Conservation (phyloP, 306 rosid species). For the Gynostemma pentaphyllum region DNA sequence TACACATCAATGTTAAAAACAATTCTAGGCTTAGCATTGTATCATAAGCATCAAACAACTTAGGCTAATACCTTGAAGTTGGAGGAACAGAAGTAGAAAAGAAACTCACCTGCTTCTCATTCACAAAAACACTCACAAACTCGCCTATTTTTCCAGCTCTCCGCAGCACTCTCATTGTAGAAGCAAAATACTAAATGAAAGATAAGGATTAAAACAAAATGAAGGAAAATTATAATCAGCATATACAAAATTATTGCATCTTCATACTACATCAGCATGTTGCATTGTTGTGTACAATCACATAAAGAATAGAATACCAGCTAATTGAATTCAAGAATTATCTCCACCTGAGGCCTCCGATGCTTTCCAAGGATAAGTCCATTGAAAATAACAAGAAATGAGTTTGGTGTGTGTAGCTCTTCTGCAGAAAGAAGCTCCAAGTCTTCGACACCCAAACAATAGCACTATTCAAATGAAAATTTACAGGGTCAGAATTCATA, state of each 20-base stretch:
- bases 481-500: slow-evolving; percentile 9
- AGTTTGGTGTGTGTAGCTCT: slow-evolving; percentile 80
- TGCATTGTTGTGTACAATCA: not conserved
- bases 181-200: slow-evolving; percentile 39
- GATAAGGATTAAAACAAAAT: not conserved
- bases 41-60: slow-evolving; percentile 1
- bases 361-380: slow-evolving; percentile 94
- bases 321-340: not conserved
- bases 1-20: not conserved
- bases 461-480: slow-evolving; percentile 39
- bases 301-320: not conserved
- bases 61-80: slow-evolving; percentile 7
- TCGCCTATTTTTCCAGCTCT: slow-evolving; percentile 86
- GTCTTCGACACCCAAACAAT: slow-evolving; percentile 63
- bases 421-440: slow-evolving; percentile 72
- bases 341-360: slow-evolving; percentile 67
- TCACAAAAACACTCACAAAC: slow-evolving; percentile 72
- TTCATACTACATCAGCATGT: not conserved
- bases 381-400: slow-evolving; percentile 78
- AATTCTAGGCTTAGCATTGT: not conserved
- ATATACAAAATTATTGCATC: not conserved
- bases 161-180: slow-evolving; percentile 62
- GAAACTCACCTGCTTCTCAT: slow-evolving; percentile 70
- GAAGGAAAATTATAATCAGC: not conserved
- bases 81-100: not conserved